Percentiles rank a stretch among this genome's conserved stretches.
Evolutionary conservation across 2,329 filamentous ascomycete species (phyloP).

Genomic region (Venturiaceae sp.): DNA sequence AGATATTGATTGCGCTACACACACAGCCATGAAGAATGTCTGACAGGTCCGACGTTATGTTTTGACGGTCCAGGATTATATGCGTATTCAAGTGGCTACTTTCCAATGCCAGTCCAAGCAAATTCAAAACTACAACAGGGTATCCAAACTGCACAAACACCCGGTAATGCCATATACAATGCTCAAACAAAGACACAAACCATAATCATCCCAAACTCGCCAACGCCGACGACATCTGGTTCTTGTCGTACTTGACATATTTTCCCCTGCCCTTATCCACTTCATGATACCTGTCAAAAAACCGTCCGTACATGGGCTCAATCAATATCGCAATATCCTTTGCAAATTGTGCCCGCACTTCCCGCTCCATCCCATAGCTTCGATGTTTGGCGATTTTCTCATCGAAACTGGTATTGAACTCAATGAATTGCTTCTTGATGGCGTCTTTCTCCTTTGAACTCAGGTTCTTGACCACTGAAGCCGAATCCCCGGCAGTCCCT

Average conservation of each 20-base stretch:
- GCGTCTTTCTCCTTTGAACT: conserved; percentile 88
- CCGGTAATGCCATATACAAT: neutral
- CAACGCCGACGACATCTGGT: conserved; percentile 57
- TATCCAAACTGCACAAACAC: neutral
- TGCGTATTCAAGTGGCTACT: too few species aligned
- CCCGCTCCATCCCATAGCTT: conserved; percentile 77
- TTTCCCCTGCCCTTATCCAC: conserved; percentile 97
- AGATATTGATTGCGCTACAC: neutral
- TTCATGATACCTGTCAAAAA: conserved; percentile 96
- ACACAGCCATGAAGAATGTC: neutral
- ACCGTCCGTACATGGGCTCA: conserved; percentile 86
- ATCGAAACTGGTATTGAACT: conserved; percentile 86
- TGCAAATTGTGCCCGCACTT: conserved; percentile 71
- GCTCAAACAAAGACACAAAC: neutral
- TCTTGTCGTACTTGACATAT: conserved; percentile 96
- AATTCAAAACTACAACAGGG: neutral
- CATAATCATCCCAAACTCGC: conserved; percentile 29
- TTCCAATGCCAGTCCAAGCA: too few species aligned
- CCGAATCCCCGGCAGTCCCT: conserved; percentile 59
- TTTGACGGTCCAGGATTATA: neutral
- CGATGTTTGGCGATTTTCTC: conserved; percentile 79
- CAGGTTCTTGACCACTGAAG: conserved; percentile 72
- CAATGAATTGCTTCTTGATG: conserved; percentile 91
- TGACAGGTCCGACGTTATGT: neutral
- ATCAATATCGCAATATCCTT: conserved; percentile 85